phyloP scores from a whole-genome alignment of 2,329 filamentous ascomycete species.

The Penicillium olsonii region DNA sequence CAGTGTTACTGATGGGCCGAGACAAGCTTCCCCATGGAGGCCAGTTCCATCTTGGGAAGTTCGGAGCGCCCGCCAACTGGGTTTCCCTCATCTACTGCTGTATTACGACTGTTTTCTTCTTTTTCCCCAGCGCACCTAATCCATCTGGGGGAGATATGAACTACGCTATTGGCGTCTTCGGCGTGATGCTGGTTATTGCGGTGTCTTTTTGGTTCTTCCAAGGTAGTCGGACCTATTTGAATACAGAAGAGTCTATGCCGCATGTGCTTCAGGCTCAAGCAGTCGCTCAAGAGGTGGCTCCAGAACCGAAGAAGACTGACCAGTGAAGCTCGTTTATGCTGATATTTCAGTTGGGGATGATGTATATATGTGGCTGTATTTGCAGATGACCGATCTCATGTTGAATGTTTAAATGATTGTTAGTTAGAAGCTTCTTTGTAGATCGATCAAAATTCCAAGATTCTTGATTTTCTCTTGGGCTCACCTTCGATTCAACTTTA shows the following conservation, averaged over 20 bases:
- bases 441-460: too few relatives aligned
- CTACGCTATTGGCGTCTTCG: constrained; percentile 59
- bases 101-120: constrained; percentile 58
- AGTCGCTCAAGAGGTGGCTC: constrained; percentile 4
- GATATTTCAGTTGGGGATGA: too few relatives aligned
- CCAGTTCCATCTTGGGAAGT: constrained; percentile 47
- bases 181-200: constrained; percentile 54
- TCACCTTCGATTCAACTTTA: not conserved
- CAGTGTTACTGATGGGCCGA: constrained; percentile 53
- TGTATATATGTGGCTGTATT: too few relatives aligned
- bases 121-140: constrained; percentile 51
- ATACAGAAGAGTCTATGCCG: constrained; percentile 21
- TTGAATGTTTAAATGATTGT: too few relatives aligned
- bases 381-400: too few relatives aligned
- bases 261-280: constrained; percentile 17
- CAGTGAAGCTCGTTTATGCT: too few relatives aligned
- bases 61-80: constrained; percentile 48
- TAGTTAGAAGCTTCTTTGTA: not conserved
- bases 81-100: constrained; percentile 53
- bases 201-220: constrained; percentile 53
- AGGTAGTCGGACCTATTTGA: constrained; percentile 42
- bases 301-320: constrained; percentile 6
- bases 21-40: constrained; percentile 51
- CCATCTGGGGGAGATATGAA: constrained; percentile 56
- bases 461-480: too few relatives aligned